Evolutionary conservation across 768 basidiomycete species (phyloP), one percentile per base, ranked within the genome.

Genomic region (Clavulina sp.): DNA sequence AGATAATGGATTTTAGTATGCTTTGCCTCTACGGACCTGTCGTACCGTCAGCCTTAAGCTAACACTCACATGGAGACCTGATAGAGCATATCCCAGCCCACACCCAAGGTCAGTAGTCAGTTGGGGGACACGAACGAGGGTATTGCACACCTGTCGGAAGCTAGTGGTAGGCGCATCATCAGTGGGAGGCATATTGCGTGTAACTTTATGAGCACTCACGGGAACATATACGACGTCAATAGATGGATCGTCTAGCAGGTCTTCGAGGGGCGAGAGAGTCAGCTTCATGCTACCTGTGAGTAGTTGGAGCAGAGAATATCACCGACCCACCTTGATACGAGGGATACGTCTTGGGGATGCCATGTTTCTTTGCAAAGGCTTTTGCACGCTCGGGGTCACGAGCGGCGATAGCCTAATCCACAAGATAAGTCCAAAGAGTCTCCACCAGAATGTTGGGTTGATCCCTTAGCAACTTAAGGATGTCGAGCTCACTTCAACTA

Each of bases 351-450:
- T 70, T 75, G 46, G 64, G 61, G 41, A 82, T 74, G 0, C 66
- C 64, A 47, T 77, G 60, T 56, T 73, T 74, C 63, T 71, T 70
- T 7, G 80, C 80, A 51, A 68, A 80, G 5, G 58, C 61, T 41
- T 69, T 59, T 2, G 76, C 80, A 26, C 60, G 65, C 4, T 53
- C 56, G 19, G 69, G 61, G 59, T 70, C 72, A n/a, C 80, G 68
- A 3, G 80, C 73, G 1, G 78, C 80, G 3, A 82, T 69, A 1
- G 73, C 80, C 43, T 46, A n/a, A n/a, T n/a, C n/a, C n/a, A n/a
- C n/a, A n/a, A n/a, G n/a, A n/a, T n/a, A n/a, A n/a, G n/a, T n/a
- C n/a, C n/a, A n/a, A n/a, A n/a, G n/a, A n/a, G n/a, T n/a, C n/a
- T n/a, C n/a, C n/a, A n/a, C n/a, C n/a, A n/a, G n/a, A n/a, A n/a